Conservation (phyloP, 345 rosid genomes). For the Acer campestre region DNA sequence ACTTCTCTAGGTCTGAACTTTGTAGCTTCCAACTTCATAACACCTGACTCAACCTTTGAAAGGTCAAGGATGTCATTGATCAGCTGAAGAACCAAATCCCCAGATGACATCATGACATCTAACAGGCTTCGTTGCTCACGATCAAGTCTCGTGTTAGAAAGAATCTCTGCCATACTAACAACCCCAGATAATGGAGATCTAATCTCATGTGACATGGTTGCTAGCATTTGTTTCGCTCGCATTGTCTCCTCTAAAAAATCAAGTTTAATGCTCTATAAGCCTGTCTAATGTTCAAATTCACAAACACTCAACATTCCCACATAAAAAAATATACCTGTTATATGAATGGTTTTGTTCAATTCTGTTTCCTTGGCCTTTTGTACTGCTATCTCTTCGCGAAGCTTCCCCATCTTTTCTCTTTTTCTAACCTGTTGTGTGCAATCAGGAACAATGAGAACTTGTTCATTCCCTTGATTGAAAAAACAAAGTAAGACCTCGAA, state of each 20-base stretch:
- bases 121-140: conserved; percentile 72
- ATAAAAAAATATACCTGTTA: conserved; percentile 59
- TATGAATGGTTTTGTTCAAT: conserved; percentile 88
- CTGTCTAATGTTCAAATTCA: conserved; percentile 1
- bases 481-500: neutral
- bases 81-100: conserved; percentile 93
- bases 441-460: conserved; percentile 21
- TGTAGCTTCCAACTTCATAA: conserved; percentile 94
- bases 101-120: conserved; percentile 95
- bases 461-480: neutral
- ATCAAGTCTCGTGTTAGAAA: conserved; percentile 72
- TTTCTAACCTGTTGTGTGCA: conserved; percentile 55
- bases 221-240: conserved; percentile 97
- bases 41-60: conserved; percentile 98
- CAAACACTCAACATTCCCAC: neutral
- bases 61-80: conserved; percentile 96
- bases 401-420: conserved; percentile 84
- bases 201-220: conserved; percentile 98
- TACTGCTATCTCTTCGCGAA: conserved; percentile 95
- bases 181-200: conserved; percentile 92
- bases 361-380: conserved; percentile 96
- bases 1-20: conserved; percentile 93
- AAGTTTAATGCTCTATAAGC: conserved; percentile 10
- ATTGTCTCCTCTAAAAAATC: conserved; percentile 88
- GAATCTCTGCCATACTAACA: conserved; percentile 98